Base-by-base conservation (phyloP, 2,329 filamentous ascomycete species). In the Alternaria arbusti region DNA sequence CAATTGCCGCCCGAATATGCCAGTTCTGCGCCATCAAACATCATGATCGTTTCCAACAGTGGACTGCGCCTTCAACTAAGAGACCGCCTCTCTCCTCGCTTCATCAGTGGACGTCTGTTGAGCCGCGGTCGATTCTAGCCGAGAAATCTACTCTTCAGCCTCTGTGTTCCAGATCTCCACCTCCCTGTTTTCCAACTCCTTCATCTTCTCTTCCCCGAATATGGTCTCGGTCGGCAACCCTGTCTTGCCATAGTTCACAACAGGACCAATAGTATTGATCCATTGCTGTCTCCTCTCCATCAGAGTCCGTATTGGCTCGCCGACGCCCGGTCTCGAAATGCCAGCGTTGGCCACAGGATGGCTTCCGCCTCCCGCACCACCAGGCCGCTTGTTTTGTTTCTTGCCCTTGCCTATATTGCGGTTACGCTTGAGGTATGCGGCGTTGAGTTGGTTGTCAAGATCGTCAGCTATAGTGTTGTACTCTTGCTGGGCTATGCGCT, bases 391-490 rank as follows among this genome's bases (percentile, higher is more conserved):
- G 28, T 85, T 85, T 61, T 94, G 90, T 82, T 97, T 97, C 80
- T 96, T 96, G 80, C 89, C 93, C 83, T 98, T 96, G 78, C 94
- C 93, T 82, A 98, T 91, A 1, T 93, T 97, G 50, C 96, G 90
- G 26, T 95, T 98, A 23, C 96, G 91, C 83, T 99, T 99, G 47
- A 97, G 89, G 76, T 98, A 99, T 4, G 96, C 95, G 55, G 93
- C 91, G 76, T 98, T 94, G 45, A 98, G 94, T 78, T 98, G 96
- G 45, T 90, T 89, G 83, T 99, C 96, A 22, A 99, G 89, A 78
- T 99, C 96, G 78, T 99, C 96, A 54, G 96, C 90, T 72, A 99
- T 99, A 59, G 94, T 97, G 79, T 91, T 91, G 83, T 97, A 99
- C 79, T 99, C 96, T 77, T 99, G 96, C 82, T 96, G 90, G 0